phyloP scores from a whole-genome alignment of 1,284 basidiomycete species.

The Tilletiaria anomala region DNA sequence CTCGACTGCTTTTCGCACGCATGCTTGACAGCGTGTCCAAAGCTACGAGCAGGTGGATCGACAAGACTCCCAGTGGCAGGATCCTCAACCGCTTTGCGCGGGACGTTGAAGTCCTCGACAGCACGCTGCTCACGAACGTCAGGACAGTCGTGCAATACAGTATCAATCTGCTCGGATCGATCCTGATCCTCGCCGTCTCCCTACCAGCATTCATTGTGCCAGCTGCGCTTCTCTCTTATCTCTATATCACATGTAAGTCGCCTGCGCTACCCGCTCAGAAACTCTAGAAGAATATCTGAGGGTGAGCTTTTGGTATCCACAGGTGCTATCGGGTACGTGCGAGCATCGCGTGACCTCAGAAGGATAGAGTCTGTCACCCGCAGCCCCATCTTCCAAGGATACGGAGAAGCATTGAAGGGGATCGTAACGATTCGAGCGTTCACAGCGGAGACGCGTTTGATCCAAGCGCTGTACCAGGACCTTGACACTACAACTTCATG shows the following conservation, averaged over 20 bases:
- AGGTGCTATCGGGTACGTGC: no score
- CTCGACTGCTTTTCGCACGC: neutral
- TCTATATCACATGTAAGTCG: no score
- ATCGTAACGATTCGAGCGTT: conserved; percentile 46
- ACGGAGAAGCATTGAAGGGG: conserved; percentile 40
- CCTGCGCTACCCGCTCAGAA: no score
- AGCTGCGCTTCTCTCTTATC: no score
- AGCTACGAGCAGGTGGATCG: conserved; percentile 19
- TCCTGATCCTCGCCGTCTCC: conserved; percentile 23
- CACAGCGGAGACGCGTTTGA: conserved; percentile 43
- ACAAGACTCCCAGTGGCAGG: conserved; percentile 40
- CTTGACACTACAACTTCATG: conserved; percentile 42
- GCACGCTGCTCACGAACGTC: conserved; percentile 32
- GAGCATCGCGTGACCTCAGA: conserved; percentile 44
- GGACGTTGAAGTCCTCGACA: conserved; percentile 45
- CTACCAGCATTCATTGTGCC: neutral
- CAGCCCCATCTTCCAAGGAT: conserved; percentile 38
- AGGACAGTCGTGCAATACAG: conserved; percentile 7
- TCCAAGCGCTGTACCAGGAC: conserved; percentile 18
- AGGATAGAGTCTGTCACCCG: conserved; percentile 32
- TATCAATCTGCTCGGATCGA: conserved; percentile 27
- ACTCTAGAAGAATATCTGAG: no score
- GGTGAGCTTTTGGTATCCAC: no score
- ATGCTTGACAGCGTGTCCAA: neutral
- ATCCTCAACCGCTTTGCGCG: conserved; percentile 45